Percentiles rank a stretch among this genome's conserved stretches.
phyloP scores from a whole-genome alignment of 495 filamentous ascomycete species.

The Massariosphaeria phaeospora region DNA sequence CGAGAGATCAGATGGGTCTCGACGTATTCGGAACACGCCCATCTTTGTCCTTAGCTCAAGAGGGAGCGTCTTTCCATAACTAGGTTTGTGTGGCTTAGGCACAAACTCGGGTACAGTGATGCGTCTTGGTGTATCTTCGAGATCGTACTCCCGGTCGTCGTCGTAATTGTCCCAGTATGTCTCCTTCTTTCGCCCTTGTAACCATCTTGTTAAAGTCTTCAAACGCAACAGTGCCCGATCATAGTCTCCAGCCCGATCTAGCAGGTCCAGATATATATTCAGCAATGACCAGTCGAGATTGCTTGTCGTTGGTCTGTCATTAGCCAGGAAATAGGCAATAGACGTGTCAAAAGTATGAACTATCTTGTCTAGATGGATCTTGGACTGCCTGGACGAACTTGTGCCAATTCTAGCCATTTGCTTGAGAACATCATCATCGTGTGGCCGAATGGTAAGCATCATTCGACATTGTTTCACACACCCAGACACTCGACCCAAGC shows the following conservation, averaged over 20 bases:
- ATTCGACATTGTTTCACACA: slow-evolving; percentile 19
- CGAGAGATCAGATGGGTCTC: slow-evolving; percentile 53
- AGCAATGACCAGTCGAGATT: slow-evolving; percentile 76
- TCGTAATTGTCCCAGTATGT: slow-evolving; percentile 71
- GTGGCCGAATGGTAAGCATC: slow-evolving; percentile 23
- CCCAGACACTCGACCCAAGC: slow-evolving; percentile 14
- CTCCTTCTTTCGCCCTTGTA: slow-evolving; percentile 70
- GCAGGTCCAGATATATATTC: slow-evolving; percentile 77
- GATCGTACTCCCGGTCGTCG: slow-evolving; percentile 92
- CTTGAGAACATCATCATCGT: slow-evolving; percentile 17
- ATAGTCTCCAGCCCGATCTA: slow-evolving; percentile 56
- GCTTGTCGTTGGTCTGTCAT: slow-evolving; percentile 45
- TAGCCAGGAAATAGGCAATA: slow-evolving; percentile 51
- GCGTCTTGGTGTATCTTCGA: slow-evolving; percentile 61
- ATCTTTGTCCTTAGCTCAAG: slow-evolving; percentile 78
- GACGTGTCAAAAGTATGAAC: slow-evolving; percentile 43
- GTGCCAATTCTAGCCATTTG: slow-evolving; percentile 26
- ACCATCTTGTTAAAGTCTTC: slow-evolving; percentile 71
- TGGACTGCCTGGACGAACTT: slow-evolving; percentile 6
- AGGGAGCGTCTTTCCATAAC: slow-evolving; percentile 72
- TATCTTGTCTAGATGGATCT: slow-evolving; percentile 15
- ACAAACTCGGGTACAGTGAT: slow-evolving; percentile 53
- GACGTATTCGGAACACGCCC: slow-evolving; percentile 69
- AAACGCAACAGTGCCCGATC: slow-evolving; percentile 60
- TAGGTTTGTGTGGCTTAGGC: slow-evolving; percentile 7